Evolutionary conservation across 306 rosid species (phyloP).

Genomic region (Parietaria judaica): DNA sequence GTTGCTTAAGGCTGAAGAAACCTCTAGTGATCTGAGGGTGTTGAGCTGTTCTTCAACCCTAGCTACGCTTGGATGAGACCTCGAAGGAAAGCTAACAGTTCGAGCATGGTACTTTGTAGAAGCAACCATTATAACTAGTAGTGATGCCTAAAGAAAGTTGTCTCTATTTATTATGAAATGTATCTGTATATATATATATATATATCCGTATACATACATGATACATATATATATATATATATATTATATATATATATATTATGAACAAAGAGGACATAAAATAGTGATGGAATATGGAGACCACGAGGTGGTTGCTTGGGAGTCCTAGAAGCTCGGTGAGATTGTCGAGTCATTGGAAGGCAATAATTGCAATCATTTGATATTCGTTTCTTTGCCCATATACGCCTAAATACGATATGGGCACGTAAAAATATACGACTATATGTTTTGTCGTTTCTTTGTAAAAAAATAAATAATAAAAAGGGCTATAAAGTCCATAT

Average conservation of each 20-base stretch:
- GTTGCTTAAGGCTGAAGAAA: conserved; percentile 24
- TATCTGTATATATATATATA: not conserved
- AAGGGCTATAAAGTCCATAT: conserved; percentile 26
- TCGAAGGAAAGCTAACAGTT: conserved; percentile 58
- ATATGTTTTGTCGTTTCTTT: conserved; percentile 15
- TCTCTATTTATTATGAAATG: not conserved
- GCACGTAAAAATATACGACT: not conserved
- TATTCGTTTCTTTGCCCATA: conserved; percentile 7
- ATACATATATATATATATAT: no score
- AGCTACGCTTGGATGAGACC: conserved; percentile 45
- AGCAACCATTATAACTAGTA: conserved; percentile 29
- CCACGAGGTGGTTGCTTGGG: conserved; percentile 37
- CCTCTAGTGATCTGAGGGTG: conserved; percentile 36
- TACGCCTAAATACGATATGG: not conserved
- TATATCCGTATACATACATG: no score
- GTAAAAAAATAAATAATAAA: conserved; percentile 4
- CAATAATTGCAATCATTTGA: conserved; percentile 24
- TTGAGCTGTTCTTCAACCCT: conserved; percentile 43
- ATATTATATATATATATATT: no score
- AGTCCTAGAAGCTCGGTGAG: conserved; percentile 16
- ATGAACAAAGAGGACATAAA: not conserved
- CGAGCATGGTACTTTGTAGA: conserved; percentile 28
- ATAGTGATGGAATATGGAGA: conserved; percentile 4
- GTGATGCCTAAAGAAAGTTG: not conserved
- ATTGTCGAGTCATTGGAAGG: conserved; percentile 29